Evolutionary conservation across 345 rosid species (phyloP).

Genomic region (Citropsis articulata): DNA sequence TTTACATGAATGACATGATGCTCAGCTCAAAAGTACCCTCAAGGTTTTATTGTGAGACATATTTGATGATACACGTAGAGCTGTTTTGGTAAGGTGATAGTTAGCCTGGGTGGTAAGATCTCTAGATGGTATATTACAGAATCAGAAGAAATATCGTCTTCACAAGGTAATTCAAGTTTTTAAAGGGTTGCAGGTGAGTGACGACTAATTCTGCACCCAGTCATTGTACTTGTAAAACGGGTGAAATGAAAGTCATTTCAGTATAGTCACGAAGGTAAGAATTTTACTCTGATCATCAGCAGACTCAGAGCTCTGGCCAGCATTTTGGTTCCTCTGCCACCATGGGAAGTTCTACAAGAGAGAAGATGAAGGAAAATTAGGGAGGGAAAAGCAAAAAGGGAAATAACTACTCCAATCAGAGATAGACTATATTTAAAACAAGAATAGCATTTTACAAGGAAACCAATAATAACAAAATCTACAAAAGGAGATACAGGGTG

Average conservation of each 20-base stretch:
- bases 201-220: background rate
- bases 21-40: background rate
- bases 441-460: background rate
- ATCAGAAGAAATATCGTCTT: background rate
- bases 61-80: background rate
- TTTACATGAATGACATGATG: background rate
- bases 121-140: too few relatives aligned
- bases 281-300: constrained; percentile 2
- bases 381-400: background rate
- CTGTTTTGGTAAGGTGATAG: background rate
- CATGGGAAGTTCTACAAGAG: background rate
- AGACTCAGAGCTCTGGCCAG: background rate
- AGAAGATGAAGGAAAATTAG: background rate
- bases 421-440: background rate
- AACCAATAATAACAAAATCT: background rate
- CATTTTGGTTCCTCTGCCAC: background rate
- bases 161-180: background rate
- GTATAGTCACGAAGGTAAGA: background rate
- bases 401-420: background rate
- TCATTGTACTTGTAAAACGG: background rate
- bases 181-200: background rate
- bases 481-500: background rate
- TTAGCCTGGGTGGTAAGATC: background rate
- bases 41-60: background rate
- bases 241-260: background rate